Conservation (phyloP, 1,284 basidiomycete genomes). For the Trichosporon coremiiforme region DNA sequence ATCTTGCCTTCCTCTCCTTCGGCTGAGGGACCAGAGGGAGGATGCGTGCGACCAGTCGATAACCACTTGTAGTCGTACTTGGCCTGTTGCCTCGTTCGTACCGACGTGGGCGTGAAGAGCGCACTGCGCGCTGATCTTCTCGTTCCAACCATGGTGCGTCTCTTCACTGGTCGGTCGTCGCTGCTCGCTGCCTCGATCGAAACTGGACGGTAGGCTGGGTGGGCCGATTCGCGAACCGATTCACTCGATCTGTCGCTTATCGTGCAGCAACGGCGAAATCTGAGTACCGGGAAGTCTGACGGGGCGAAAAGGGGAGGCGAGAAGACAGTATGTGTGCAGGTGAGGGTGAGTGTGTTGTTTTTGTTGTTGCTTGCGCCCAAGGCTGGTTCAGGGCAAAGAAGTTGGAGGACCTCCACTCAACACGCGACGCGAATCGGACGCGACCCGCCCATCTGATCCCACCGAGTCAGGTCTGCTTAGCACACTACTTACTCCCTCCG, state of each 20-base stretch:
- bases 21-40: neutral
- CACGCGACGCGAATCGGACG: neutral
- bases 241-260: no score
- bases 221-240: no score
- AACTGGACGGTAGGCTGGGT: no score
- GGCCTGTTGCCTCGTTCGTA: neutral
- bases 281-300: no score
- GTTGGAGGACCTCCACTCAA: neutral
- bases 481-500: no score
- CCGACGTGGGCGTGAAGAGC: neutral
- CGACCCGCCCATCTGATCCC: neutral
- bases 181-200: no score
- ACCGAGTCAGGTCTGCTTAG: no score
- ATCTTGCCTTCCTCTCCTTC: neutral
- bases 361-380: neutral
- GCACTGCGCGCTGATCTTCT: neutral
- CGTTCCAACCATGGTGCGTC: neutral
- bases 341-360: neutral
- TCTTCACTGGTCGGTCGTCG: no score
- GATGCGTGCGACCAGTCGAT: neutral
- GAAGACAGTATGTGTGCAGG: neutral
- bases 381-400: neutral
- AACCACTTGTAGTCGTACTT: neutral
- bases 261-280: no score
- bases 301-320: neutral